These are phyloP conservation scores for Boletus tomentosulus DNA, from an alignment of 768 basidiomycete species.

Conservation along the genomic window DNA sequence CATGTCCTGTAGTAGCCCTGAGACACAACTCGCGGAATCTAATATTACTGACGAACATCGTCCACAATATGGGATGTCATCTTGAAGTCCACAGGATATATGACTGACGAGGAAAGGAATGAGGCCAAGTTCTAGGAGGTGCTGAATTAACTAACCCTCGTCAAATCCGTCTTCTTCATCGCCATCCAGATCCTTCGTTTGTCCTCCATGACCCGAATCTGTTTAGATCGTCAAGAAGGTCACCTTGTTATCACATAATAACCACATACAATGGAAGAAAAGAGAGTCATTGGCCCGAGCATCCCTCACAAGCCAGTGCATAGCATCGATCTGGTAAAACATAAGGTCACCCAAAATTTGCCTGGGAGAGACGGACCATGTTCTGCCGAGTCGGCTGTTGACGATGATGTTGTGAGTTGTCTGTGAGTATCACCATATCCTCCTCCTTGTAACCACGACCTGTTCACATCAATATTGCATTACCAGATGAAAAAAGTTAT, in stretches of 20 bases:
- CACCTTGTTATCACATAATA: background rate
- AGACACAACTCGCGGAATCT: background rate
- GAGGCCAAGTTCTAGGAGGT: background rate
- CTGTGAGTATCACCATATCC: conserved; percentile 85
- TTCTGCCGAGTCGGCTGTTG: conserved; percentile 74
- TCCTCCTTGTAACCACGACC: conserved; percentile 58
- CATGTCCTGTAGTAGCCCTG: conserved; percentile 45
- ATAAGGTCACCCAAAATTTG: background rate
- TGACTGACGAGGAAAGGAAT: conserved; percentile 42
- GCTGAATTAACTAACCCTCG: conserved; percentile 46
- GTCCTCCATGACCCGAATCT: conserved; percentile 96
- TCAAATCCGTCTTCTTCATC: conserved; percentile 85
- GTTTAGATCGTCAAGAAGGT: background rate
- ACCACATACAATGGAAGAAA: conserved; percentile 78
- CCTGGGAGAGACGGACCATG: conserved; percentile 49
- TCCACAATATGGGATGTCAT: conserved; percentile 77
- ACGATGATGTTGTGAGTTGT: conserved; percentile 61
- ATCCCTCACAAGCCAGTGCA: conserved; percentile 87
- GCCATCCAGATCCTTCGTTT: conserved; percentile 76
- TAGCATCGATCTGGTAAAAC: conserved; percentile 55
- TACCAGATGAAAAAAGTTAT: background rate
- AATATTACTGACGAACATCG: conserved; percentile 54
- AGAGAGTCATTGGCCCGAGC: conserved; percentile 81
- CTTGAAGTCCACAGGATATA: conserved; percentile 79
- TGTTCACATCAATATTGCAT: background rate